A percentile compares a stretch with the other conserved stretches of the same genome.
These are phyloP conservation scores for Elymus sibiricus DNA, from an alignment of 176 grass and related monocot species.

Conservation along the genomic window DNA sequence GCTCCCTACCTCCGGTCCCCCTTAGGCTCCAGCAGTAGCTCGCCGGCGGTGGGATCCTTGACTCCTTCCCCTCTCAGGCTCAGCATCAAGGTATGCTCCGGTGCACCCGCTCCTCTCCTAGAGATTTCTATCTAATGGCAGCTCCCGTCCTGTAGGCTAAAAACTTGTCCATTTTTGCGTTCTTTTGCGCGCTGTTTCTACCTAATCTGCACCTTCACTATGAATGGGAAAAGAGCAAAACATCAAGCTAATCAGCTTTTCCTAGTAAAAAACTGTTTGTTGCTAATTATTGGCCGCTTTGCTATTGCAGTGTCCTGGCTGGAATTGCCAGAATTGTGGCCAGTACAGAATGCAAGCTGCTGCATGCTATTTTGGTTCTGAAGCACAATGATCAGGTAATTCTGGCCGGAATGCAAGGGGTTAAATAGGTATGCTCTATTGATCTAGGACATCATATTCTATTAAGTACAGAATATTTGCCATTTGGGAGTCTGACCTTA, in stretches of 20 bases:
- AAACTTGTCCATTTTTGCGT: background rate
- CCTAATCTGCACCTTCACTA: background rate
- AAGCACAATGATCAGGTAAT: background rate
- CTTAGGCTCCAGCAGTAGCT: background rate
- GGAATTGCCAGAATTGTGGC: background rate
- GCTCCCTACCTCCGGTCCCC: background rate
- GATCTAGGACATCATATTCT: background rate
- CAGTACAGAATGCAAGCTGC: background rate
- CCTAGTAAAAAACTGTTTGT: background rate
- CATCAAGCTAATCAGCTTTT: background rate
- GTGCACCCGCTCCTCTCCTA: background rate
- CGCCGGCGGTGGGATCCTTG: background rate
- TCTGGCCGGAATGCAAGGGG: background rate
- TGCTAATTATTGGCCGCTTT: background rate
- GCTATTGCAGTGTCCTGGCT: background rate
- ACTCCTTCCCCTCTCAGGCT: background rate
- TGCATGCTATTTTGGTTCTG: background rate
- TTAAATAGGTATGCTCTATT: background rate
- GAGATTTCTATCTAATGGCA: background rate
- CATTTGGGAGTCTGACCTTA: background rate
- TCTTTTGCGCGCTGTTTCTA: background rate
- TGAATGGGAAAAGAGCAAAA: background rate
- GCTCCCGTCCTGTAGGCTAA: background rate
- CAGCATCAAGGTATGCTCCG: background rate
- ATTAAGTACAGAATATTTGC: background rate